Evolutionary conservation across 2,329 filamentous ascomycete species (phyloP).

Genomic region (Chrysoporthe cubensis): DNA sequence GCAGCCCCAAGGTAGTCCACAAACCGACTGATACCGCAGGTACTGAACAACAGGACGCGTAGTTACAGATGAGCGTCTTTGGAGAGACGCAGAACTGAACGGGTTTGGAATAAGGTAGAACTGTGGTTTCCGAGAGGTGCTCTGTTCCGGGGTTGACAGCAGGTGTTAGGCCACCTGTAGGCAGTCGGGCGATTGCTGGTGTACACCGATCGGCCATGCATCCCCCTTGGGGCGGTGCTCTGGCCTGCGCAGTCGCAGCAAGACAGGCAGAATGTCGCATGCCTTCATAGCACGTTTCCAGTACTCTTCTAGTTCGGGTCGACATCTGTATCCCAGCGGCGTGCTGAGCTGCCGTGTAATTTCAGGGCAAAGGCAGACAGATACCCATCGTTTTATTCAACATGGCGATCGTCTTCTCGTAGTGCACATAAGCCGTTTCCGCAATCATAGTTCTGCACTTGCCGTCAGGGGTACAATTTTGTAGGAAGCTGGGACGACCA

Average conservation of each 20-base stretch:
- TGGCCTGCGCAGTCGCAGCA: not conserved
- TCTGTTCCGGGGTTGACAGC: not conserved
- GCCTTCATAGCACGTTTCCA: not conserved
- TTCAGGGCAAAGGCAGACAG: slow-evolving; percentile 54
- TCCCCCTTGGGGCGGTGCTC: not conserved
- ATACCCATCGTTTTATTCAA: slow-evolving; percentile 74
- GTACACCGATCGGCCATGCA: not conserved
- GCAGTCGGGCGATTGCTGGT: not conserved
- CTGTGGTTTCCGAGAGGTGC: not conserved
- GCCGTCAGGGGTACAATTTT: slow-evolving; percentile 29
- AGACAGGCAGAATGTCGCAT: not conserved
- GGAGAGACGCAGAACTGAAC: not conserved
- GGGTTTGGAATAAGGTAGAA: not conserved
- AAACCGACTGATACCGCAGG: not conserved
- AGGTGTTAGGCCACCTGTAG: not conserved
- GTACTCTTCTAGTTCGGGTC: not conserved
- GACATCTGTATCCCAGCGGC: not conserved
- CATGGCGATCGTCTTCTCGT: slow-evolving; percentile 72
- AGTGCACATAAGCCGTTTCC: slow-evolving; percentile 57
- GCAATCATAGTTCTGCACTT: slow-evolving; percentile 30
- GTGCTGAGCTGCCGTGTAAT: not conserved
- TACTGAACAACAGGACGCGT: not conserved
- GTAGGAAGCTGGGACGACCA: not conserved
- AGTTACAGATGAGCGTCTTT: not conserved
- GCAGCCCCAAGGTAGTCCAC: not conserved